phyloP scores from a whole-genome alignment of 176 grass and related monocot species.

The Cymbopogon citratus region DNA sequence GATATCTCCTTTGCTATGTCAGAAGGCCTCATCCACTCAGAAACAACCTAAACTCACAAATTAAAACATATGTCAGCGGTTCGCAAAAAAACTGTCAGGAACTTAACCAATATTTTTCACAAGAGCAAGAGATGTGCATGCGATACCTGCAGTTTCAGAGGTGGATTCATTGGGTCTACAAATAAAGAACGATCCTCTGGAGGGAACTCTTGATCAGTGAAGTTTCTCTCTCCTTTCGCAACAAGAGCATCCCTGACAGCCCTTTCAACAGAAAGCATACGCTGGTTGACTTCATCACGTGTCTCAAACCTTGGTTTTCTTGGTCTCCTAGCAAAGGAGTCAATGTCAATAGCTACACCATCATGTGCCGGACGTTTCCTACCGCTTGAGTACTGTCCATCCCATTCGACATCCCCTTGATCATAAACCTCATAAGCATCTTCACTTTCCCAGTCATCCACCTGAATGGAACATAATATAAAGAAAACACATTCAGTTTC shows the following conservation, averaged over 20 bases:
- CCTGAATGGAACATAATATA: slow-evolving; percentile 31
- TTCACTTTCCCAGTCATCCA: slow-evolving; percentile 98
- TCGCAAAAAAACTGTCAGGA: no score
- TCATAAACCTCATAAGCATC: slow-evolving; percentile 84
- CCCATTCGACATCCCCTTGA: slow-evolving; percentile 98
- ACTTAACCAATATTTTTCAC: slow-evolving; percentile 16
- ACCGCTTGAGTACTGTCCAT: slow-evolving; percentile 96
- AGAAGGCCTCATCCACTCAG: slow-evolving; percentile 86
- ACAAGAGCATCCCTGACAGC: slow-evolving; percentile 91
- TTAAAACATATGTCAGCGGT: slow-evolving; percentile 16
- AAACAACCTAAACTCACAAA: slow-evolving; percentile 75
- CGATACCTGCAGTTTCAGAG: slow-evolving; percentile 81
- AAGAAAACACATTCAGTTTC: slow-evolving; percentile 23
- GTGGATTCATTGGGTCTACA: slow-evolving; percentile 69
- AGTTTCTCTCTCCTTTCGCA: slow-evolving; percentile 74
- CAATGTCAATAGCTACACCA: slow-evolving; percentile 80
- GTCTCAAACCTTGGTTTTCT: slow-evolving; percentile 91
- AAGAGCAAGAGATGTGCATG: slow-evolving; percentile 20
- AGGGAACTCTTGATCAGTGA: slow-evolving; percentile 96
- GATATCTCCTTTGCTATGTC: slow-evolving; percentile 81
- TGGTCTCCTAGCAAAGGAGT: slow-evolving; percentile 68
- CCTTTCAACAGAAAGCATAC: slow-evolving; percentile 94
- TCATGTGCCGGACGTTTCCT: slow-evolving; percentile 71
- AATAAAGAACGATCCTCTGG: slow-evolving; percentile 81
- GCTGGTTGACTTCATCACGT: slow-evolving; percentile 85